Percentiles rank a stretch among this genome's conserved stretches.
Evolutionary conservation across 371 early-diverging fungal species (phyloP).

Genomic region (Quaeritorhiza haematococci): DNA sequence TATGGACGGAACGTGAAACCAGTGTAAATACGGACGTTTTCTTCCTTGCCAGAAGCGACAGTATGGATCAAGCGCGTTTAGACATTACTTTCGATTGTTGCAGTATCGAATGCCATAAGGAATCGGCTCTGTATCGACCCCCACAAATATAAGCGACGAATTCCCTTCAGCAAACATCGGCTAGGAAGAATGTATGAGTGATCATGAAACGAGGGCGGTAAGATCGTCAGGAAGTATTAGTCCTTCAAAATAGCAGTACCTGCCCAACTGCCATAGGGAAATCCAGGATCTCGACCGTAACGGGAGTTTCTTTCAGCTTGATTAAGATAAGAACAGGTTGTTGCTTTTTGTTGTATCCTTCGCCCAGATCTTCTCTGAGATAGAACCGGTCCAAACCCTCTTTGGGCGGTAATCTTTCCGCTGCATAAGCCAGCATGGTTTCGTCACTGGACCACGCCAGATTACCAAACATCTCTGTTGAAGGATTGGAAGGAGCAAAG

Average conservation of each 20-base stretch:
- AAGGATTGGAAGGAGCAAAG: not conserved
- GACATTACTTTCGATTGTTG: not conserved
- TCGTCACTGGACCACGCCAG: slow-evolving; percentile 55
- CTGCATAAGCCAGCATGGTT: slow-evolving; percentile 48
- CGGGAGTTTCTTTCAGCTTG: not conserved
- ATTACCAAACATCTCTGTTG: slow-evolving; percentile 47
- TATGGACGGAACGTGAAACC: too few relatives aligned
- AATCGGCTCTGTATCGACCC: not conserved
- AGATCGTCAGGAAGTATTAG: too few relatives aligned
- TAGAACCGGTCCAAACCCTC: too few relatives aligned
- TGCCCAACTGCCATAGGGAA: not conserved
- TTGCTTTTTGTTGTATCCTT: slow-evolving; percentile 16
- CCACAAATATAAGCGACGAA: not conserved
- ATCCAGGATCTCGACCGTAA: not conserved
- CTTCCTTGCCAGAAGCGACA: too few relatives aligned
- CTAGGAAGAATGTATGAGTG: not conserved
- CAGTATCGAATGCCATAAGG: not conserved
- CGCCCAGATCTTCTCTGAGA: slow-evolving; percentile 14
- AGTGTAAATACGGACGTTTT: too few relatives aligned
- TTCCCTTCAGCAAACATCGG: not conserved
- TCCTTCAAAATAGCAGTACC: too few relatives aligned
- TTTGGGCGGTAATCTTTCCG: slow-evolving; percentile 37
- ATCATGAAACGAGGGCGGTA: not conserved
- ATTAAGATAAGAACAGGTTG: not conserved
- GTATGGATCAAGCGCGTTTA: too few relatives aligned